Conservation (phyloP, 1,284 basidiomycete genomes). For the Vanrija sp. region DNA sequence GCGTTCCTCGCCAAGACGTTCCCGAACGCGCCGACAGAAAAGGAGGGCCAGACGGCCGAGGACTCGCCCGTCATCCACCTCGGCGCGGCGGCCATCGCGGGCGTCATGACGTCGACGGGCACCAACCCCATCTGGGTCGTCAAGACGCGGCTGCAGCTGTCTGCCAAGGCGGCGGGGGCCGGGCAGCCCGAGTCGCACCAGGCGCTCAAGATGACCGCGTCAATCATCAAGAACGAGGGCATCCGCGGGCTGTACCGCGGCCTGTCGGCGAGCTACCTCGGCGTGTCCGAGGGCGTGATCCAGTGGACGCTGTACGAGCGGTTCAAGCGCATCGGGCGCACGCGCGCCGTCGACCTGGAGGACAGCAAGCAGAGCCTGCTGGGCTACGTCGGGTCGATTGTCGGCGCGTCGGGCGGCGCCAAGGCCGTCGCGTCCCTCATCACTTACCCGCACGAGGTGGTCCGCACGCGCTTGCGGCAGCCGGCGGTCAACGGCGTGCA, state of each 20-base stretch:
- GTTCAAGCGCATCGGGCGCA: slow-evolving; percentile 37
- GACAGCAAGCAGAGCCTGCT: slow-evolving; percentile 53
- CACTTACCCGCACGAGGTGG: slow-evolving; percentile 95
- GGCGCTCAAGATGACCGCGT: slow-evolving; percentile 60
- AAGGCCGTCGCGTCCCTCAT: slow-evolving; percentile 91
- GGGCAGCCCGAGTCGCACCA: slow-evolving; percentile 13
- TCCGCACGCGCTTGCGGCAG: slow-evolving; percentile 89
- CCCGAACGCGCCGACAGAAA: slow-evolving; percentile 50
- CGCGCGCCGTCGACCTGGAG: slow-evolving; percentile 13
- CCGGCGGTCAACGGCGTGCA: slow-evolving; percentile 57
- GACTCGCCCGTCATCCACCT: slow-evolving; percentile 87
- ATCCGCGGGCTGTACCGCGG: slow-evolving; percentile 90
- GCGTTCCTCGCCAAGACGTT: slow-evolving; percentile 78
- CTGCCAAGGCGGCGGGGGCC: slow-evolving; percentile 23
- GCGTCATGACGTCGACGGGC: slow-evolving; percentile 78
- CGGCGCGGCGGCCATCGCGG: slow-evolving; percentile 74
- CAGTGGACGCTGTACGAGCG: slow-evolving; percentile 95
- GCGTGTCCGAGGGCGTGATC: slow-evolving; percentile 94
- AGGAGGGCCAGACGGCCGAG: slow-evolving; percentile 59
- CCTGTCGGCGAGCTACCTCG: slow-evolving; percentile 88
- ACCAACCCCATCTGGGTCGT: slow-evolving; percentile 99
- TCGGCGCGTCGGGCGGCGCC: slow-evolving; percentile 86
- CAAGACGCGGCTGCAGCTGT: slow-evolving; percentile 81
- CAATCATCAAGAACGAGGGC: slow-evolving; percentile 78
- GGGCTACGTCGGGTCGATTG: slow-evolving; percentile 60